Evolutionary conservation across 2,329 filamentous ascomycete genomes (phyloP).

Genomic region (Colletotrichum gloeosporioides): DNA sequence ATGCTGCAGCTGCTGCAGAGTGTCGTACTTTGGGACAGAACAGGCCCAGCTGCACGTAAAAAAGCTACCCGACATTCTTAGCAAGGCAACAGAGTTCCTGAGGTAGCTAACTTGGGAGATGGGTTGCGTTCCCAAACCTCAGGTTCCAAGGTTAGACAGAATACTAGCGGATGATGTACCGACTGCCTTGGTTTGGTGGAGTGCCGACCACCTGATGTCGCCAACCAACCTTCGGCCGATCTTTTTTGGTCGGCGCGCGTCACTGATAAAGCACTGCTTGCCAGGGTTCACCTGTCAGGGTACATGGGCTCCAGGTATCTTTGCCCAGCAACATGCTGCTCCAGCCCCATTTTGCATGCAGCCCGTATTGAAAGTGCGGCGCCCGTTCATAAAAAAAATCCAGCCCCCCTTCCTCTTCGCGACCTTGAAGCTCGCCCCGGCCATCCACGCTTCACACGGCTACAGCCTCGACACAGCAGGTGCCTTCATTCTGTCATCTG

Average conservation of each 20-base stretch:
- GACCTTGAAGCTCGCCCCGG: conserved; percentile 8
- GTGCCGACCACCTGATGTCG: conserved; percentile 14
- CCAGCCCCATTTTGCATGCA: conserved; percentile 18
- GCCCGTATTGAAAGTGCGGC: not conserved
- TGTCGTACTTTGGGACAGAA: not conserved
- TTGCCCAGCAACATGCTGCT: conserved; percentile 4
- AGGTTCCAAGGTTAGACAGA: not conserved
- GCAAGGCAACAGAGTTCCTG: not conserved
- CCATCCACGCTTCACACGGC: conserved; percentile 3
- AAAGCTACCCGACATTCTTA: not conserved
- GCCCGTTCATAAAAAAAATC: conserved; percentile 20
- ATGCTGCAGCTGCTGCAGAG: not conserved
- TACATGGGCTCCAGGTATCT: conserved; percentile 8
- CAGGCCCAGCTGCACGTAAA: not conserved
- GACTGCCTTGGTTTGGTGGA: not conserved
- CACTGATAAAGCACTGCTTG: conserved; percentile 14
- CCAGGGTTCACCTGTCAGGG: conserved; percentile 16
- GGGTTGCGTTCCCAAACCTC: not conserved
- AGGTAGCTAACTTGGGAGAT: not conserved
- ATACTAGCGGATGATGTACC: not conserved
- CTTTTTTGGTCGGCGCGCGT: conserved; percentile 10
- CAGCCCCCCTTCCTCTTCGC: conserved; percentile 19
- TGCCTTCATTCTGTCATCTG: conserved; percentile 2
- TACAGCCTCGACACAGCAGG: conserved; percentile 10
- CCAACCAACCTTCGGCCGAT: not conserved